Percentiles rank a stretch among this genome's conserved stretches.
Evolutionary conservation across 1,284 basidiomycete species (phyloP).

Genomic region (Sanghuangporus weigelae): DNA sequence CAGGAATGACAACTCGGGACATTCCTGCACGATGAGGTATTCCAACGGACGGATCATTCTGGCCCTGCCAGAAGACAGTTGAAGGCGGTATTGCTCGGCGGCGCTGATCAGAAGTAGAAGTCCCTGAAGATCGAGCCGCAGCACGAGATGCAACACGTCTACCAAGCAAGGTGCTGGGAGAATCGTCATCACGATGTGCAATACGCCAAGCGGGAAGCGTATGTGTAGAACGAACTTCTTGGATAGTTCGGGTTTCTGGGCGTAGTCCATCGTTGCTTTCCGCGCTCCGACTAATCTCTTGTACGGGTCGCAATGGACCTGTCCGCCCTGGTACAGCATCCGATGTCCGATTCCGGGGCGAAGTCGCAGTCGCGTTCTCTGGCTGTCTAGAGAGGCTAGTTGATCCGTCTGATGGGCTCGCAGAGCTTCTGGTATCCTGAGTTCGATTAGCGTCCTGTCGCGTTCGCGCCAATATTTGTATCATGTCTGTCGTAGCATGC

Average conservation of each 20-base stretch:
- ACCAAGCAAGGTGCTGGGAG: slow-evolving; percentile 32
- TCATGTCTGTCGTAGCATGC: slow-evolving; percentile 3
- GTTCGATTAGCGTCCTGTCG: background rate
- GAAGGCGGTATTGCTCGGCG: background rate
- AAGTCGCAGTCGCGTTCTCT: background rate
- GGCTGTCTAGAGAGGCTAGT: background rate
- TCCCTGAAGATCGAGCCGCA: slow-evolving; percentile 26
- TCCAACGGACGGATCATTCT: background rate
- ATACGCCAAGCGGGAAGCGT: slow-evolving; percentile 26
- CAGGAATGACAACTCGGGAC: background rate
- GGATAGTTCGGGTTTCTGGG: background rate
- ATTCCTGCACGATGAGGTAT: background rate
- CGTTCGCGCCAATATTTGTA: background rate
- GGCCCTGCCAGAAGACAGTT: background rate
- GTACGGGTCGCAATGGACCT: background rate
- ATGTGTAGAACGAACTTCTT: slow-evolving; percentile 19
- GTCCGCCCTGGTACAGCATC: background rate
- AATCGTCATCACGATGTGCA: slow-evolving; percentile 19
- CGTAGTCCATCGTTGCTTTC: background rate
- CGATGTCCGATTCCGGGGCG: slow-evolving; percentile 1
- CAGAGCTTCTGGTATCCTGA: background rate
- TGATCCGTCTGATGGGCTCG: background rate
- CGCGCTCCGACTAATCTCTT: background rate
- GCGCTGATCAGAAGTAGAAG: slow-evolving; percentile 1
- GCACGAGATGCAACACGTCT: slow-evolving; percentile 46